A percentile compares a stretch with the other conserved stretches of the same genome.
phyloP scores from a whole-genome alignment of 2,329 filamentous ascomycete genomes.

The Sclerotinia subarctica region DNA sequence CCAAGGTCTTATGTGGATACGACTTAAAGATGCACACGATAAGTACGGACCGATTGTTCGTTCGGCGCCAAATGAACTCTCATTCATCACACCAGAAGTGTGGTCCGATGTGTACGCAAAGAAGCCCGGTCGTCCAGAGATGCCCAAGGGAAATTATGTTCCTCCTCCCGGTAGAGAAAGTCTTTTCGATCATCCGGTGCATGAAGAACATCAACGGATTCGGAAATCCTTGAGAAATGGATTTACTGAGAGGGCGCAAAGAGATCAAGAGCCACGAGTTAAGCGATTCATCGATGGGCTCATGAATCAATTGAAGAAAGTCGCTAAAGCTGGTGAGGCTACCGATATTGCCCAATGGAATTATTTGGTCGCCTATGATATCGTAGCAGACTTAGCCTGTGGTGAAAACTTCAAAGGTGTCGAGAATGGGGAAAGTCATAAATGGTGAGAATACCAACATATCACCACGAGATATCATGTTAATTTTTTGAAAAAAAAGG shows the following conservation, averaged over 20 bases:
- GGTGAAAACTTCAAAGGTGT: background rate
- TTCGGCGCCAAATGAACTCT: background rate
- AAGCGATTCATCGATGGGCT: background rate
- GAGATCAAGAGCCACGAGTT: background rate
- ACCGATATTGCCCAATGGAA: background rate
- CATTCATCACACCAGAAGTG: constrained; percentile 3
- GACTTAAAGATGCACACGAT: background rate
- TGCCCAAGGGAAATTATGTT: background rate
- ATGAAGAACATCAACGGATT: background rate
- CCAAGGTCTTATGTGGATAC: background rate
- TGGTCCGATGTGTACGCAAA: background rate
- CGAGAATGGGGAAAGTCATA: background rate
- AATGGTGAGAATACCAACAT: background rate
- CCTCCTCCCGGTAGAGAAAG: background rate
- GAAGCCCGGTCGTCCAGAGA: background rate
- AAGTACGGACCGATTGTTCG: background rate
- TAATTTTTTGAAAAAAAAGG: background rate
- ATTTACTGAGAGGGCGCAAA: background rate
- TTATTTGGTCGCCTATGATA: constrained; percentile 3
- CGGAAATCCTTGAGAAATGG: background rate
- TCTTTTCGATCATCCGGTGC: background rate
- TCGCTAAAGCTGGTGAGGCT: background rate
- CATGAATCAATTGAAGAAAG: background rate
- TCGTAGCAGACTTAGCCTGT: background rate
- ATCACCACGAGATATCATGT: background rate